Evolutionary conservation across 1,139 yeast species (phyloP).

Genomic region (Wickerhamomyces sp.): DNA sequence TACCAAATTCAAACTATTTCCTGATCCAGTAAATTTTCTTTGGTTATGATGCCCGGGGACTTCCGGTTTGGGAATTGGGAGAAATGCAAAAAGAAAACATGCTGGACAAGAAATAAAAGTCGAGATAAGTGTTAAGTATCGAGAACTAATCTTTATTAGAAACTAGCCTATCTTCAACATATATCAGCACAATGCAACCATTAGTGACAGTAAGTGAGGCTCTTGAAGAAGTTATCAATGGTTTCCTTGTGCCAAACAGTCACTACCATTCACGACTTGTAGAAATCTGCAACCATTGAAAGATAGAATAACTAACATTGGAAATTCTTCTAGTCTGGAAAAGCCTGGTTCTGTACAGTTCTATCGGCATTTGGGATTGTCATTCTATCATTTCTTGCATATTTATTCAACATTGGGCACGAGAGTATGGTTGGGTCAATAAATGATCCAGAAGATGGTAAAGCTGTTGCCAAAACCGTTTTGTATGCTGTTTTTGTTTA

Average conservation of each 20-base stretch:
- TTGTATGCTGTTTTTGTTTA: conserved; percentile 88
- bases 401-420: conserved; percentile 71
- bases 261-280: too few relatives aligned
- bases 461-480: conserved; percentile 86
- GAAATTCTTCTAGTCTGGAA: conserved; percentile 66
- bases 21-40: too few relatives aligned
- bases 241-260: too few relatives aligned
- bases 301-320: conserved; percentile 7
- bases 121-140: too few relatives aligned
- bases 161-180: too few relatives aligned
- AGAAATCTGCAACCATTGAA: too few relatives aligned
- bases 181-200: conserved; percentile 36
- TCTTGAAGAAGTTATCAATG: background rate
- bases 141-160: too few relatives aligned
- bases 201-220: conserved; percentile 37
- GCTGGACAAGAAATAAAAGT: too few relatives aligned
- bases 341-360: conserved; percentile 94
- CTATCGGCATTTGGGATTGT: conserved; percentile 88
- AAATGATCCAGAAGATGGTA: conserved; percentile 87
- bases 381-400: conserved; percentile 79
- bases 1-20: too few relatives aligned
- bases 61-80: too few relatives aligned
- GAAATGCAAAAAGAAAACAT: too few relatives aligned
- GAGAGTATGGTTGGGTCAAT: conserved; percentile 92
- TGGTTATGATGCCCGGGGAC: too few relatives aligned